Evolutionary conservation across 2,329 filamentous ascomycete genomes (phyloP).

Genomic region (Byssothecium circinans): DNA sequence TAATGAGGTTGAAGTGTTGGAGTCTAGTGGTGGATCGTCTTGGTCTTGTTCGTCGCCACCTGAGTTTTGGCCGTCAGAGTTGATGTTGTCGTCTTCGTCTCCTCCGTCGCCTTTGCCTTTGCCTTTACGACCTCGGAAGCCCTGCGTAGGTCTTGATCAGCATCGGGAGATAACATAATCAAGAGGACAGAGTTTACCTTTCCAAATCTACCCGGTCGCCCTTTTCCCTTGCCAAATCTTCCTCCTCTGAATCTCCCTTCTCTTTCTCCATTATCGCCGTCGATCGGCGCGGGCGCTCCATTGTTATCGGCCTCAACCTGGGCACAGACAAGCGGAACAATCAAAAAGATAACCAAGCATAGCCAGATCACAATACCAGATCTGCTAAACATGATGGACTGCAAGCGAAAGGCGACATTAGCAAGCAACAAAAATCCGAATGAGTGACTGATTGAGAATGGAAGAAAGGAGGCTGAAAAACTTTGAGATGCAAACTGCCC

Average conservation of each 20-base stretch:
- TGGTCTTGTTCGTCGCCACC: neutral
- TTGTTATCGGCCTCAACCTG: conserved; percentile 6
- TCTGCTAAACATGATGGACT: conserved; percentile 11
- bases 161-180: neutral
- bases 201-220: neutral
- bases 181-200: neutral
- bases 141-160: neutral
- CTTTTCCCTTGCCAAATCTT: conserved; percentile 1
- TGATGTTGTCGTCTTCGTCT: neutral
- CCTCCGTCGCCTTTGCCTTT: too few species aligned
- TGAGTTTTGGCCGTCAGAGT: neutral
- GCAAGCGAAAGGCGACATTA: neutral
- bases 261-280: neutral
- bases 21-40: neutral
- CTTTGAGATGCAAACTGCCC: conserved; percentile 9
- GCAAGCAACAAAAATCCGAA: conserved; percentile 1
- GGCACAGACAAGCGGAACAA: conserved; percentile 12
- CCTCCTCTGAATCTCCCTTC: neutral
- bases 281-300: neutral
- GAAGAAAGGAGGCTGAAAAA: conserved; percentile 5
- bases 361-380: conserved; percentile 14
- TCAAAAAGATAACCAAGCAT: conserved; percentile 21
- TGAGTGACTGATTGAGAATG: conserved; percentile 5
- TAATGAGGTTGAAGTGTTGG: neutral
- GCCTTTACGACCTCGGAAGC: neutral